These are phyloP conservation scores for Exobasidium rhododendri DNA, from an alignment of 1,284 basidiomycete species.

Conservation along the genomic window DNA sequence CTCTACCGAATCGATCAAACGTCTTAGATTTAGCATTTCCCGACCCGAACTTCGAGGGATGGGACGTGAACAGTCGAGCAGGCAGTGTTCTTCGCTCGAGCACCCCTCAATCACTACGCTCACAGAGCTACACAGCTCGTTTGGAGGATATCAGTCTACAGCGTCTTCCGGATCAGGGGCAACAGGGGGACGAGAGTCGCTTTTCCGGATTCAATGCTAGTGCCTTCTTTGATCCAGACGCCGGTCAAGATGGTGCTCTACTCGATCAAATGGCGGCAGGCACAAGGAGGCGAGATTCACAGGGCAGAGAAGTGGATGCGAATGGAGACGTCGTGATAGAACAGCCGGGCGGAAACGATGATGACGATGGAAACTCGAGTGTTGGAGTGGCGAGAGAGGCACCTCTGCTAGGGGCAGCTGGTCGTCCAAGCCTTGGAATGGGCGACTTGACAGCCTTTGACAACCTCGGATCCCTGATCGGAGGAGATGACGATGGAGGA, in stretches of 20 bases:
- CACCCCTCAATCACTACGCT: background rate
- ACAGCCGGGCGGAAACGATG: no score
- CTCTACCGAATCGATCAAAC: slow-evolving; percentile 69
- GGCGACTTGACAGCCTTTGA: slow-evolving; percentile 28
- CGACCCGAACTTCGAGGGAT: slow-evolving; percentile 58
- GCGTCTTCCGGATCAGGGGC: slow-evolving; percentile 20
- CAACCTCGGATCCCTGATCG: slow-evolving; percentile 22
- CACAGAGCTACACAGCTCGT: slow-evolving; percentile 57
- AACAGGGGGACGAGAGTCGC: background rate
- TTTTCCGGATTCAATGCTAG: background rate
- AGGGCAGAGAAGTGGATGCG: slow-evolving; percentile 33
- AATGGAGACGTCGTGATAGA: slow-evolving; percentile 59
- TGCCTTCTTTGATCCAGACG: slow-evolving; percentile 31
- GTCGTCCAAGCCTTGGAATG: slow-evolving; percentile 23
- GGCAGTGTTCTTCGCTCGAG: background rate
- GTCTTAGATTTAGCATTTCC: slow-evolving; percentile 77
- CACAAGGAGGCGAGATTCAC: slow-evolving; percentile 25
- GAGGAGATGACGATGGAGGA: slow-evolving; percentile 56
- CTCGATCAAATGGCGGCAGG: slow-evolving; percentile 58
- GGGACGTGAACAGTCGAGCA: slow-evolving; percentile 20
- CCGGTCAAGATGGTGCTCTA: slow-evolving; percentile 46
- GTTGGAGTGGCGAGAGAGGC: slow-evolving; percentile 51
- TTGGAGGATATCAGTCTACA: slow-evolving; percentile 67
- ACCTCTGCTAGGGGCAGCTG: slow-evolving; percentile 24
- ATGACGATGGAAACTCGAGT: slow-evolving; percentile 50